Evolutionary conservation across 1,284 basidiomycete genomes (phyloP).

Genomic region (Golubevia sp.): DNA sequence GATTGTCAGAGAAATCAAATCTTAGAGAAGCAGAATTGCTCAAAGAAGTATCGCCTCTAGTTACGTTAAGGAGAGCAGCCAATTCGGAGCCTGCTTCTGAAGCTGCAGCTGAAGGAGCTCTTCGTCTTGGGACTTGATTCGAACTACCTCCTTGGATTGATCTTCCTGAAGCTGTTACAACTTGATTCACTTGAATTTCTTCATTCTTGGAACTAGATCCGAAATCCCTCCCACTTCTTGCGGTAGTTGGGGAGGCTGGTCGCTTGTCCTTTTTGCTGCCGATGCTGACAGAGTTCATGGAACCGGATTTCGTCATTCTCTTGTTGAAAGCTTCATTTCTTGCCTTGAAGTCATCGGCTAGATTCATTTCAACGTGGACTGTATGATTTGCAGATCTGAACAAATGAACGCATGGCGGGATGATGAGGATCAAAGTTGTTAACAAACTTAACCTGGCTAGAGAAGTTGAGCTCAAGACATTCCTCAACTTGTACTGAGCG

Average conservation of each 20-base stretch:
- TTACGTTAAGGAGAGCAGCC: not conserved
- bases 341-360: slow-evolving; percentile 13
- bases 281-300: not conserved
- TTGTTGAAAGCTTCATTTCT: too few relatives aligned
- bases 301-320: not conserved
- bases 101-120: not conserved
- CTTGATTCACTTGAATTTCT: too few relatives aligned
- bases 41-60: too few relatives aligned
- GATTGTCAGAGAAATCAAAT: too few relatives aligned
- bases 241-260: too few relatives aligned
- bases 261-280: too few relatives aligned
- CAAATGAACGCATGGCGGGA: slow-evolving; percentile 45
- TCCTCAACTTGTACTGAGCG: slow-evolving; percentile 31
- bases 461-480: slow-evolving; percentile 22
- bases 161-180: too few relatives aligned
- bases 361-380: slow-evolving; percentile 46
- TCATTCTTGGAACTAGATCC: too few relatives aligned
- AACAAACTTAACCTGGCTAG: slow-evolving; percentile 61
- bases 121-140: too few relatives aligned
- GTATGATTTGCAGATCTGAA: slow-evolving; percentile 44
- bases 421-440: slow-evolving; percentile 58
- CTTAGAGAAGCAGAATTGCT: too few relatives aligned
- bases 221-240: too few relatives aligned
- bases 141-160: too few relatives aligned
- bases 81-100: slow-evolving; percentile 14